Evolutionary conservation across 1,284 basidiomycete genomes (phyloP).

Genomic region (Mycena sp.): DNA sequence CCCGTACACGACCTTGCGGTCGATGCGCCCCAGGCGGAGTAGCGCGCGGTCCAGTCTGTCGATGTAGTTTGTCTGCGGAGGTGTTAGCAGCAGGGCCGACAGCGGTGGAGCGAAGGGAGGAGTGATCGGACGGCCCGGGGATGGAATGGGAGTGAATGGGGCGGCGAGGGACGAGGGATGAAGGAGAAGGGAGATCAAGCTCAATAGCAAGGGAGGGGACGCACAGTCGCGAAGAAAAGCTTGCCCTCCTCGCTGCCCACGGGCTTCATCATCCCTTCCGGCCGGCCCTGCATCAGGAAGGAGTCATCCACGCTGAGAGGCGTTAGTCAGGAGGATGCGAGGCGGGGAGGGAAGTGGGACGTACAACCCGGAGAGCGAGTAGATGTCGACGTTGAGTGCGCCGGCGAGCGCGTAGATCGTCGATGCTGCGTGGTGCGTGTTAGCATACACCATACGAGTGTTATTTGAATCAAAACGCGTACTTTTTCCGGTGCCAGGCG

Average conservation of each 20-base stretch:
- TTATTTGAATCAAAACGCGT: too few species aligned
- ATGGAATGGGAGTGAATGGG: too few species aligned
- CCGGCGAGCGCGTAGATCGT: conserved; percentile 72
- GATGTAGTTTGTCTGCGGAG: conserved; percentile 30
- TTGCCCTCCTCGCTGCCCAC: conserved; percentile 66
- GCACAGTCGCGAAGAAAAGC: too few species aligned
- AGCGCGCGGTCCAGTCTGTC: conserved; percentile 31
- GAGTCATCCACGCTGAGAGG: conserved; percentile 56
- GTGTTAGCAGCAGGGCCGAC: neutral
- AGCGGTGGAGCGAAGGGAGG: conserved; percentile 29
- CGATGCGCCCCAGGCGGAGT: conserved; percentile 30
- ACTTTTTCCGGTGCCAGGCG: conserved; percentile 65
- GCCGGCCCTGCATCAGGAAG: conserved; percentile 46
- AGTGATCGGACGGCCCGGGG: too few species aligned
- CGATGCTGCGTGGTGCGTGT: conserved; percentile 44
- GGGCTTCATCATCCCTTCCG: neutral
- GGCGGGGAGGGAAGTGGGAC: conserved; percentile 52
- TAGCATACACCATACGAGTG: neutral
- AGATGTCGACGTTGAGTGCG: conserved; percentile 67
- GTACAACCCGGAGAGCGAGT: conserved; percentile 59
- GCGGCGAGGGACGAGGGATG: too few species aligned
- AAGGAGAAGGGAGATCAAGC: too few species aligned
- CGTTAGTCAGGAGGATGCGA: conserved; percentile 46
- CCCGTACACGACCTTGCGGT: too few species aligned
- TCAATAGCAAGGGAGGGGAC: too few species aligned